Evolutionary conservation across 495 filamentous ascomycete species (phyloP), one percentile per base, ranked within the genome.

Genomic region (Halenospora varia): DNA sequence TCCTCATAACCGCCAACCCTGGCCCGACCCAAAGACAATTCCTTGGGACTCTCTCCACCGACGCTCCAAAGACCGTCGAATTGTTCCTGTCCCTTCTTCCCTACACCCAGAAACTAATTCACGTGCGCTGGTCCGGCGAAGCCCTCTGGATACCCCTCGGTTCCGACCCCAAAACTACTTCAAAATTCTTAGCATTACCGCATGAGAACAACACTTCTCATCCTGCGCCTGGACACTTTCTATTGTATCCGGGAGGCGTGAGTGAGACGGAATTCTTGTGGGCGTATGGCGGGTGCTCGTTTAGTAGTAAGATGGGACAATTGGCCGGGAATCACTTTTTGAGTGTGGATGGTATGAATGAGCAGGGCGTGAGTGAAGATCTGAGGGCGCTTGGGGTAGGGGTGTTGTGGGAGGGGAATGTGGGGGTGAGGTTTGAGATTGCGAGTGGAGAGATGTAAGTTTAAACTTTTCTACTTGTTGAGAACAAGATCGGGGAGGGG

Each of bases 161-260:
- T 6, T n/a, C n/a, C n/a, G 61, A 68, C 26, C 64, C 61, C 3
- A 35, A 66, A n/a, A n/a, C n/a, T n/a, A n/a, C n/a, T n/a, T n/a
- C n/a, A n/a, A n/a, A n/a, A n/a, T n/a, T n/a, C 19, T 68, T 68
- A n/a, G 61, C 55, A 2, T 29, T 68, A 11, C 59, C 63, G 0
- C 66, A 62, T 25, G 66, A 68, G 19, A 68, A 68, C 18, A 63
- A 68, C 46, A 68, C 66, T 8, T 42, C 66, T 9, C 64, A 68
- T 50, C 66, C 66, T 11, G 53, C 55, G 24, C 20, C 66, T 0
- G 66, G 66, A 6, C 56, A 68, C 23, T 58, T 68, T 44, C 51
- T 68, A 2, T 51, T 68, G 25, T 68, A 68, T 29, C 66, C 66
- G 0, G 66, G 66, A 10, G 61, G 61, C 0, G 62, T 68, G 40